Evolutionary conservation across 345 rosid genomes (phyloP).

Genomic region (Cardamine chenopodiifolia): DNA sequence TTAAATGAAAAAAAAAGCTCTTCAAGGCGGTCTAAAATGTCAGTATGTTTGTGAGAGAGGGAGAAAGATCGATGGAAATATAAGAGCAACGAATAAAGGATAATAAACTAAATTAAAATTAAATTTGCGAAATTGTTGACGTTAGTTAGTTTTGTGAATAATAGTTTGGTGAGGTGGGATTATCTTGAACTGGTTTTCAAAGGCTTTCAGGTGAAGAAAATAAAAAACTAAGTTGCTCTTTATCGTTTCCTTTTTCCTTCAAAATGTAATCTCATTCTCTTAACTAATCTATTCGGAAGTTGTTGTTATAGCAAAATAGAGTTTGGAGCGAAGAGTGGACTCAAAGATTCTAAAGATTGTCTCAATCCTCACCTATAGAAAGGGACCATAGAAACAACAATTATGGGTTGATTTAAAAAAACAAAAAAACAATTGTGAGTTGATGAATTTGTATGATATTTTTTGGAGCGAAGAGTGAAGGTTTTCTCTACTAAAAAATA

Average conservation of each 20-base stretch:
- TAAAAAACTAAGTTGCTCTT: background rate
- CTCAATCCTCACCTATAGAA: slow-evolving; percentile 41
- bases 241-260: slow-evolving; percentile 38
- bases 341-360: slow-evolving; percentile 40
- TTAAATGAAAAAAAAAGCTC: background rate
- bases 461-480: too few relatives aligned
- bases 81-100: slow-evolving; percentile 27
- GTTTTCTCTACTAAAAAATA: too few relatives aligned
- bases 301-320: slow-evolving; percentile 34
- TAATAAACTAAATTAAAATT: slow-evolving; percentile 4
- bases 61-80: slow-evolving; percentile 41
- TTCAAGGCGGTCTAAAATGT: slow-evolving; percentile 12
- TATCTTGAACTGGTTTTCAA: slow-evolving; percentile 51
- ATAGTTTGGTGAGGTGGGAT: slow-evolving; percentile 66
- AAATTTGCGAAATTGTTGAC: slow-evolving; percentile 5
- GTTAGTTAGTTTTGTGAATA: slow-evolving; percentile 44
- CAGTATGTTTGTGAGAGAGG: slow-evolving; percentile 34
- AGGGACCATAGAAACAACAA: slow-evolving; percentile 27
- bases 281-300: slow-evolving; percentile 43
- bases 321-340: slow-evolving; percentile 45
- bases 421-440: background rate
- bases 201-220: slow-evolving; percentile 58
- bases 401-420: background rate
- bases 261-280: slow-evolving; percentile 12
- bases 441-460: background rate